Percentiles rank a stretch among this genome's conserved stretches.
Evolutionary conservation across 2,329 filamentous ascomycete genomes (phyloP).

Genomic region (Colletotrichum euphorbiae): DNA sequence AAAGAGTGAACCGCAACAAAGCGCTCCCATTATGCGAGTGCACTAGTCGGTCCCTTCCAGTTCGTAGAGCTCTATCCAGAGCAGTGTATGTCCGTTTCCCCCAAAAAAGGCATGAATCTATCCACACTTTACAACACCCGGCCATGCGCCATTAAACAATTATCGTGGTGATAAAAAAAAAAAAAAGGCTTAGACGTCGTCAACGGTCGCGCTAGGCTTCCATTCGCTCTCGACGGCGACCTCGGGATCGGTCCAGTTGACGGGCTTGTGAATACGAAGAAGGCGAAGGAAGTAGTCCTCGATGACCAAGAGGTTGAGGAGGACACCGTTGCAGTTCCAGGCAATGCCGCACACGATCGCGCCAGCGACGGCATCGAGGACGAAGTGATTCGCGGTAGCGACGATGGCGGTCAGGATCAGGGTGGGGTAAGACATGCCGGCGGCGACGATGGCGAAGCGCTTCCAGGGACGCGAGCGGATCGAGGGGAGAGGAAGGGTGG

Average conservation of each 20-base stretch:
- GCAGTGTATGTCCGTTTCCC: not conserved
- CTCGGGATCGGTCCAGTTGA: constrained; percentile 53
- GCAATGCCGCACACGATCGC: constrained; percentile 73
- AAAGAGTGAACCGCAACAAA: too few relatives aligned
- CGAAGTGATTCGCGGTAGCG: constrained; percentile 79
- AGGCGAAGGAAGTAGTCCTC: constrained; percentile 76
- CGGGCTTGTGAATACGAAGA: constrained; percentile 74
- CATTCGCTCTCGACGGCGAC: constrained; percentile 49
- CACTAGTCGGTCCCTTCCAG: too few relatives aligned
- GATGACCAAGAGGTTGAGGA: constrained; percentile 73
- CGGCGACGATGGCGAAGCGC: constrained; percentile 55
- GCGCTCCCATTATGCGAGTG: too few relatives aligned
- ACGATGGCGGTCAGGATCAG: constrained; percentile 76
- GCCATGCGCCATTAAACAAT: constrained; percentile 4
- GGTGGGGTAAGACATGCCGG: constrained; percentile 73
- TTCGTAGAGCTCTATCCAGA: too few relatives aligned
- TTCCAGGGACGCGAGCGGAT: constrained; percentile 64
- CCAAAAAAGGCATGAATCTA: not conserved
- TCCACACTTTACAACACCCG: not conserved
- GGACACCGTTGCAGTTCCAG: constrained; percentile 65
- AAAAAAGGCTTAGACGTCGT: constrained; percentile 36
- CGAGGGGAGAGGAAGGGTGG: constrained; percentile 71
- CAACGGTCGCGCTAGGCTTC: constrained; percentile 42
- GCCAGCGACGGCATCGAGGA: constrained; percentile 77
- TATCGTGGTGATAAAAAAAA: not conserved